Evolutionary conservation across 306 rosid species (phyloP), one percentile per base, ranked within the genome.

Genomic region (Glycine latifolia): DNA sequence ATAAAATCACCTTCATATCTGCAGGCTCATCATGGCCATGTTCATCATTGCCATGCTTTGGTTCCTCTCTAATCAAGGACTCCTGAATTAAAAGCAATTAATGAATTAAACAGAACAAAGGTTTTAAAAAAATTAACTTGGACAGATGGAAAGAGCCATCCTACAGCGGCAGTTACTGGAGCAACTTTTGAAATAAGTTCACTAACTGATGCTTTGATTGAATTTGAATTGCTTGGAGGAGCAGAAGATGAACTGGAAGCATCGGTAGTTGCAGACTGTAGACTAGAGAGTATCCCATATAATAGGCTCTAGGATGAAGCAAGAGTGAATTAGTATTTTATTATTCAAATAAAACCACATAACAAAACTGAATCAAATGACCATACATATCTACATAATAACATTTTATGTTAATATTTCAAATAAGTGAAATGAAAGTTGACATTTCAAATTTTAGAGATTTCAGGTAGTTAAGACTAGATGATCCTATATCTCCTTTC

Each of bases 201-300:
- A 6, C 82, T 82, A 62, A 93, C 92, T 58, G 91, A 87, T 68
- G 88, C 82, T 31, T 83, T 5, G 7, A 39, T 81, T 20, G 61
- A 71, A 12, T 49, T 80, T 17, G 94, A 83, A 80, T 81, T 74
- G 74, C 75, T 80, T n/a, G 85, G 88, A 87, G 88, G 89, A 82
- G 89, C 91, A 63, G 95, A 91, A 75, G 99, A 95, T 56, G 99
- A 93, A 89, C 96, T 89, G 33, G 97, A 93, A 82, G 91, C 87
- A 65, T 87, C 87, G 72, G 80, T 54, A 76, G 89, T 89, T 10
- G 80, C 81, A 84, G 97, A 72, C 73, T 26, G 96, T 75, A 93
- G 87, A 65, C 89, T 87, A 10, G 94, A 81, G 53, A 95, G 84
- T 83, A 95, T 87, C 87, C 91, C 94, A 54, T 79, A 91, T 72